These are phyloP conservation scores for Linaria vulgaris DNA, from an alignment of 257 asterid species.

Conservation along the genomic window DNA sequence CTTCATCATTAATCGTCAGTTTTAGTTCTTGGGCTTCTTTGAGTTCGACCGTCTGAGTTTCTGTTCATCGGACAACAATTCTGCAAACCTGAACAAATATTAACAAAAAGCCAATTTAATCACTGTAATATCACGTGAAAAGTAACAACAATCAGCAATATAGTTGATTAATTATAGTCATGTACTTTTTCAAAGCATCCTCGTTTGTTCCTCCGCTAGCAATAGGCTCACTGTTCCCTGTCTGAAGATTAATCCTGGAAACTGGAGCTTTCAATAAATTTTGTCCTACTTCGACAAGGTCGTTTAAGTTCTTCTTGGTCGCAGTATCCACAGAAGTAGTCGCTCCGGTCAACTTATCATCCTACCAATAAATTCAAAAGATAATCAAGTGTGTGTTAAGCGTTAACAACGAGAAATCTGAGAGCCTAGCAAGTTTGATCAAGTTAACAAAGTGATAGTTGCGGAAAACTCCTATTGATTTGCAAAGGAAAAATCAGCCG, in stretches of 20 bases:
- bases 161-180: background rate
- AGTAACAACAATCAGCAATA: too few relatives aligned
- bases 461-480: too few relatives aligned
- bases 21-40: background rate
- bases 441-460: too few relatives aligned
- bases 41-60: conserved; percentile 37
- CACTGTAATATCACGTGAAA: background rate
- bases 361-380: conserved; percentile 30
- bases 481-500: too few relatives aligned
- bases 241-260: conserved; percentile 39
- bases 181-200: conserved; percentile 50
- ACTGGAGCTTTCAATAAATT: conserved; percentile 35
- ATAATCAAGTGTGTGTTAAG: background rate
- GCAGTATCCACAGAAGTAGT: conserved; percentile 40
- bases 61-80: conserved; percentile 44
- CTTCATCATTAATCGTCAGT: too few relatives aligned
- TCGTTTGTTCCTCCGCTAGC: conserved; percentile 57
- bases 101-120: background rate
- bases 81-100: conserved; percentile 49
- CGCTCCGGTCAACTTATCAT: conserved; percentile 36
- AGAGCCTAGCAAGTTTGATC: too few relatives aligned
- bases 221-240: conserved; percentile 44
- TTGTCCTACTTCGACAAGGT: conserved; percentile 43
- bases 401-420: too few relatives aligned
- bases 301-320: conserved; percentile 43